phyloP scores from a whole-genome alignment of 2,329 filamentous ascomycete species.

The Penicillium psychrosexuale region DNA sequence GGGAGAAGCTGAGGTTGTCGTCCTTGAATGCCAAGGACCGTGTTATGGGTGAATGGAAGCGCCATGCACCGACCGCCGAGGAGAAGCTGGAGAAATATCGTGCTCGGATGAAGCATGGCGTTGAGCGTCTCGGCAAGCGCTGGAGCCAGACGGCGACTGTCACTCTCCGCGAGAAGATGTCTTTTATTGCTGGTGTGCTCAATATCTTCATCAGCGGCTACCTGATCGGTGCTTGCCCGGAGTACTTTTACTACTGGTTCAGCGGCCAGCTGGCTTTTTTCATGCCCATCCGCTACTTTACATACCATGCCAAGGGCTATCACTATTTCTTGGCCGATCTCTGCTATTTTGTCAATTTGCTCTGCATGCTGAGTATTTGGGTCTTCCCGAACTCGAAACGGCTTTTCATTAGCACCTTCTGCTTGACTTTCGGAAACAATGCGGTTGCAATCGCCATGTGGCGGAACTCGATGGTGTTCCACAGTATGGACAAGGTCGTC shows the following conservation, averaged over 20 bases:
- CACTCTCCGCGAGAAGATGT: constrained; percentile 86
- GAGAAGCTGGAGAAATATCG: constrained; percentile 91
- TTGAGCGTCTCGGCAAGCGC: constrained; percentile 78
- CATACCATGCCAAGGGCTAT: constrained; percentile 85
- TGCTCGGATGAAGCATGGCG: constrained; percentile 78
- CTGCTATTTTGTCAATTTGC: constrained; percentile 95
- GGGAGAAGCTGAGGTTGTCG: constrained; percentile 72
- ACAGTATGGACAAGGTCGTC: constrained; percentile 96
- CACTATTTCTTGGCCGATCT: constrained; percentile 97
- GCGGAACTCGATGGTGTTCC: constrained; percentile 97
- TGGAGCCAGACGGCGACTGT: constrained; percentile 91
- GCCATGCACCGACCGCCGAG: constrained; percentile 78
- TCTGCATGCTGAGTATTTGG: constrained; percentile 81
- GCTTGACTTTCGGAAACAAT: constrained; percentile 92
- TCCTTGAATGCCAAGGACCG: constrained; percentile 78
- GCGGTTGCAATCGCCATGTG: constrained; percentile 98
- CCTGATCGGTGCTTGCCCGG: constrained; percentile 77
- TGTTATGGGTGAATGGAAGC: constrained; percentile 89
- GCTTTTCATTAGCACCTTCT: constrained; percentile 87
- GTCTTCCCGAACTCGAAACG: constrained; percentile 85
- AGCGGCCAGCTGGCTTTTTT: constrained; percentile 84
- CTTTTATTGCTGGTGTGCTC: constrained; percentile 92
- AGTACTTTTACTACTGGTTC: constrained; percentile 92
- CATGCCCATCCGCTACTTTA: constrained; percentile 92
- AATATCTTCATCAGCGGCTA: constrained; percentile 98